Percentiles rank a stretch among this genome's conserved stretches.
Evolutionary conservation across 352 stramenopile species (phyloP).

Genomic region (Phytophthora boehmeriae): DNA sequence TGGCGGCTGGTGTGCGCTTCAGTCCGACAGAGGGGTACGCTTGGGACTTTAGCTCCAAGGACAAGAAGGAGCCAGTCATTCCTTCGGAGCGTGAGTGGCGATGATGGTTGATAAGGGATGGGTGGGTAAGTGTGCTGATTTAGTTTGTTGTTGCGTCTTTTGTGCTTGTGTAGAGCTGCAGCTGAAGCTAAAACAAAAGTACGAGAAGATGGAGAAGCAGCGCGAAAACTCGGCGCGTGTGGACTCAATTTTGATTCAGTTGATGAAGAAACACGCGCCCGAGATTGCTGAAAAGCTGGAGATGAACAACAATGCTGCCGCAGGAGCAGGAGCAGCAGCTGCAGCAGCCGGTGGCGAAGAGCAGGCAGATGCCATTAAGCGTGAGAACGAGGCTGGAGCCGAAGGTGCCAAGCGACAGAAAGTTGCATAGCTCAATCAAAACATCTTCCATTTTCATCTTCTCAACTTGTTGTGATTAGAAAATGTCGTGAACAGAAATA

Average conservation of each 20-base stretch:
- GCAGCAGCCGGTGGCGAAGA: constrained; percentile 13
- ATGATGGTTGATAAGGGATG: neutral
- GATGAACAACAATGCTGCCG: constrained; percentile 37
- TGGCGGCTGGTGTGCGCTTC: constrained; percentile 81
- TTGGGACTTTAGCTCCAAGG: constrained; percentile 87
- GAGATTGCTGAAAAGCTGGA: constrained; percentile 85
- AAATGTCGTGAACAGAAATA: constrained; percentile 30
- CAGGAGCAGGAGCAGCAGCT: too few species aligned
- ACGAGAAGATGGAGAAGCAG: constrained; percentile 88
- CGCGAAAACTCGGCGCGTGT: constrained; percentile 84
- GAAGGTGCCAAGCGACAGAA: constrained; percentile 74
- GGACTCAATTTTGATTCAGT: constrained; percentile 81
- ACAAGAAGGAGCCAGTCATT: constrained; percentile 87
- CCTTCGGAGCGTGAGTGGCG: constrained; percentile 73
- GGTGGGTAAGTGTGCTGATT: neutral
- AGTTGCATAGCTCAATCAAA: constrained; percentile 39
- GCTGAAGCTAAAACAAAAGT: constrained; percentile 88
- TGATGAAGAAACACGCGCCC: constrained; percentile 88
- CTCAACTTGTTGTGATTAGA: too few species aligned
- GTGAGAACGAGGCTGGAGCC: constrained; percentile 24
- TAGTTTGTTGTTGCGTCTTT: constrained; percentile 5
- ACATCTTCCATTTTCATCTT: constrained; percentile 4
- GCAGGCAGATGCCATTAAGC: constrained; percentile 24
- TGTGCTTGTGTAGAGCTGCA: constrained; percentile 59
- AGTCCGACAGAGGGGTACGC: constrained; percentile 86